phyloP scores from a whole-genome alignment of 1,139 yeast species.

The Saccharomyces hybrid region DNA sequence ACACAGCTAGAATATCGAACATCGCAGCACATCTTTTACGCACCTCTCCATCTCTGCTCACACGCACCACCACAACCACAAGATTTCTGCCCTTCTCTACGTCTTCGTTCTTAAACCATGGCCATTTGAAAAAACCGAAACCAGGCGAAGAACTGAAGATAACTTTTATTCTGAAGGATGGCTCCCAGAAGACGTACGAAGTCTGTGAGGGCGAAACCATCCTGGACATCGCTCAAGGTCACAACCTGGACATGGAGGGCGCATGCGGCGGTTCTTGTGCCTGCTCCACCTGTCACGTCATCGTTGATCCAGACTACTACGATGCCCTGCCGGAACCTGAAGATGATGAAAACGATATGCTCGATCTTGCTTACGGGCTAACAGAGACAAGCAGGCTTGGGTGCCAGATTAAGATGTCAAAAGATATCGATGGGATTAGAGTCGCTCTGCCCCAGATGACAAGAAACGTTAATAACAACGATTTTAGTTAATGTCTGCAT shows the following conservation, averaged over 20 bases:
- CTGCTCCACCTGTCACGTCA: constrained; percentile 94
- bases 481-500: constrained; percentile 42
- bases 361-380: constrained; percentile 92
- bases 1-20: not conserved
- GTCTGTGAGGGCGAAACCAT: constrained; percentile 90
- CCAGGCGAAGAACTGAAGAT: constrained; percentile 86
- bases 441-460: constrained; percentile 99
- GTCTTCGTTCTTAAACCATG: constrained; percentile 41
- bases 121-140: constrained; percentile 81
- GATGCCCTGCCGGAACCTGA: constrained; percentile 91
- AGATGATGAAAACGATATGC: constrained; percentile 97
- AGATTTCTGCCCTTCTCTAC: constrained; percentile 9
- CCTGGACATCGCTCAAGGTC: constrained; percentile 90
- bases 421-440: constrained; percentile 84
- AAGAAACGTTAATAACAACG: constrained; percentile 74
- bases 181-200: constrained; percentile 70
- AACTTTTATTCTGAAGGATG: constrained; percentile 90
- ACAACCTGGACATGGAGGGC: constrained; percentile 93
- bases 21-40: not conserved
- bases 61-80: not conserved
- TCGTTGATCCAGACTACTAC: constrained; percentile 89
- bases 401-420: constrained; percentile 84
- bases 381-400: constrained; percentile 96
- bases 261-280: constrained; percentile 99
- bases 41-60: not conserved